Base-by-base conservation (phyloP, 352 stramenopile species). In the Phytophthora vignae region DNA sequence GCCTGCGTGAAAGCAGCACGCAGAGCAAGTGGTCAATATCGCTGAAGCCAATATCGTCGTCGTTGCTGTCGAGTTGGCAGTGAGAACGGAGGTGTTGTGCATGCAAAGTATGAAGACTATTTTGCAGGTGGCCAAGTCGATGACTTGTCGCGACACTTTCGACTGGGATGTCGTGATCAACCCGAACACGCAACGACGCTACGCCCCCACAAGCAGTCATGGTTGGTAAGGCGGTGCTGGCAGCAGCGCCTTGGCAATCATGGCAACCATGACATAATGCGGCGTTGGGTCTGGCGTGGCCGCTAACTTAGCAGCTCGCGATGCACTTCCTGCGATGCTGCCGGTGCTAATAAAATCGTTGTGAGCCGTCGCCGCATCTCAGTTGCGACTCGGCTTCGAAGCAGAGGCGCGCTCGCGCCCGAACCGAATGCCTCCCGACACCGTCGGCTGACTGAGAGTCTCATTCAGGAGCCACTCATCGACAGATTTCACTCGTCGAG, bases 361-460 rank as follows among this genome's bases (percentile, higher is more conserved):
- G 27, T 31, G 27, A 31, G 27, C 27, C 27, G 7, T 31, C 27
- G 27, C 27, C 27, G 27, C 27, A 31, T 31, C 27, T 31, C 27
- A 31, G 27, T 31, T 31, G 27, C 27, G 27, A 31, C 27, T 31
- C 27, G 22, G 22, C 22, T 40, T 40, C 36, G 36, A 42, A 15
- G 5, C 36, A 42, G 49, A 55, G 48, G n/a, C 27, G 22, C 22
- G 22, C 22, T 27, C 19, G 17, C 21, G 15, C 5, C 14, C 31
- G 31, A 46, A 60, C 36, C 33, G 38, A 61, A 61, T 52, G 55
- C 55, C 19, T 61, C 33, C 19, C 17, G 29, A 19, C 31, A 44
- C n/a, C 14, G 52, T 54, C 9, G 48, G 33, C 33, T 25, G 36
- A 4, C 36, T 27, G 22, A 40, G 33, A 42, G 4, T 42, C 36